Conservation (phyloP, 176 grass and related monocot species). For the Paspalum vaginatum region DNA sequence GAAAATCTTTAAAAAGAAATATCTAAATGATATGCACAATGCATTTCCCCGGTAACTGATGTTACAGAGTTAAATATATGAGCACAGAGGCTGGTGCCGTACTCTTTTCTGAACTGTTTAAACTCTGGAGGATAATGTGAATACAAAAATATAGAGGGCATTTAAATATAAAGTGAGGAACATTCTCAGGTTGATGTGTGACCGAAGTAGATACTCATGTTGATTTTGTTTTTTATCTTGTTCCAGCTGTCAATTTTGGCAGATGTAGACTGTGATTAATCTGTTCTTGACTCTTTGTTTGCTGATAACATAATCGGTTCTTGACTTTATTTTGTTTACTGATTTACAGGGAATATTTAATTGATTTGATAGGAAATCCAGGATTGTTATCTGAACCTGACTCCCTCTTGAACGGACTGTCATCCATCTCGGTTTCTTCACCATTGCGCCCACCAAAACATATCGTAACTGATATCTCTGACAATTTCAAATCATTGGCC, state of each 20-base stretch:
- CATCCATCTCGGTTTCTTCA: constrained; percentile 66
- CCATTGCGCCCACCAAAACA: constrained; percentile 65
- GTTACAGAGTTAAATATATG: constrained; percentile 11
- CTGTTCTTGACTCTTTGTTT: constrained; percentile 33
- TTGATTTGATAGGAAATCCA: constrained; percentile 76
- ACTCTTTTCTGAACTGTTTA: constrained; percentile 1
- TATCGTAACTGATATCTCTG: constrained; percentile 48
- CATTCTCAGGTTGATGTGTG: constrained; percentile 3
- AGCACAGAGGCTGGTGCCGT: neutral
- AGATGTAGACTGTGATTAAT: neutral
- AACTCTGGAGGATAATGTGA: neutral
- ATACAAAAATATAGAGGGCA: neutral
- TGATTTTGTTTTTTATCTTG: constrained; percentile 7
- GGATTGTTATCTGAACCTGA: constrained; percentile 76
- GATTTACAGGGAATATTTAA: constrained; percentile 61
- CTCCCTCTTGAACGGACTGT: constrained; percentile 77
- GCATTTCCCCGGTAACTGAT: constrained; percentile 3
- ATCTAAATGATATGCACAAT: neutral
- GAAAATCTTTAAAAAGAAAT: neutral
- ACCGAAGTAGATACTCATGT: neutral
- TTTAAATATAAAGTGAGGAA: neutral
- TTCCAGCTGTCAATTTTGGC: neutral
- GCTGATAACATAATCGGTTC: neutral
- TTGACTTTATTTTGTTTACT: neutral
- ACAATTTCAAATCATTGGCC: constrained; percentile 67